Evolutionary conservation across 768 basidiomycete species (phyloP), one percentile per base, ranked within the genome.

Genomic region (Leccinum arenicola): DNA sequence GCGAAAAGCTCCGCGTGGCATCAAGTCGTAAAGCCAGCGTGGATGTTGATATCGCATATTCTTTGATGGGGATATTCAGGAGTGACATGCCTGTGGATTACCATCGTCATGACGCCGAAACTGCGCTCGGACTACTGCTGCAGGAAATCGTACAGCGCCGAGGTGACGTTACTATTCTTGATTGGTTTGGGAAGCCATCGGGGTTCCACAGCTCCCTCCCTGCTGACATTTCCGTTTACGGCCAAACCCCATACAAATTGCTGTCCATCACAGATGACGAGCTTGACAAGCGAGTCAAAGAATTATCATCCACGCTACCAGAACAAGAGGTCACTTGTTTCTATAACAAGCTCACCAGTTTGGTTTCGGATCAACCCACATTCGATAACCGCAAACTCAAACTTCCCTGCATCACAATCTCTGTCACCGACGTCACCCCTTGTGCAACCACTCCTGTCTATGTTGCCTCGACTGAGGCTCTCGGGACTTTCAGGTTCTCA

Each of bases 21-120:
- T 63, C 63, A 8, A 57, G 45, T 27, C 63, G 63, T 38, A 3
- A 60, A 10, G 61, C 63, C 3, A 60, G 52, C 0, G 6, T 33
- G 21, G 52, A 47, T 50, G 35, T 1, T 35, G 63, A 64, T 38
- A 38, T 63, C 23, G 61, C 61, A 10, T 64, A 64, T 21, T 47
- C 63, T 2, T 51, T 64, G 47, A 57, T 64, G 1, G 63, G 63
- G 17, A 60, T 64, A 47, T 60, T 64, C 56, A 55, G 25, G 23
- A 64, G 63, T 3, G 63, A 64, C 19, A 38, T 63, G 6, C 21
- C 25, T 12, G 52, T 56, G 27, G 54, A 63, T 19, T 47, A 55
- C 7, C 6, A 8, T 21, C 36, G 60, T 4, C 36, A 36, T 15
- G 62, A 61, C 27, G 36, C 19, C 7, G 56, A 58, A 0, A n/a